Percentiles rank a stretch among this genome's conserved stretches.
These are phyloP conservation scores for Polyplosphaeria fusca DNA, from an alignment of 495 filamentous ascomycete genomes.

Conservation along the genomic window DNA sequence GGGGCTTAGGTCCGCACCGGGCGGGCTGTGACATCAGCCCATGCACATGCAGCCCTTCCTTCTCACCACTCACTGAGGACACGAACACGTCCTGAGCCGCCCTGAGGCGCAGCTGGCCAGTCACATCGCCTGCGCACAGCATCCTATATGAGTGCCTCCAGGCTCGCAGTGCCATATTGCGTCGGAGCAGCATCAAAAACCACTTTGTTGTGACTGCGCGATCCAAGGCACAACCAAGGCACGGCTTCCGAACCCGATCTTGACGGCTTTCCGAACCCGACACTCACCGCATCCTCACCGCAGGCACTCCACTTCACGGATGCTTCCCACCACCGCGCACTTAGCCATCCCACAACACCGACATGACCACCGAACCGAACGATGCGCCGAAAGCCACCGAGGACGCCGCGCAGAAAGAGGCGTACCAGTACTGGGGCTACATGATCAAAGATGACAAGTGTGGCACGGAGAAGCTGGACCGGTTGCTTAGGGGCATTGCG, in stretches of 20 bases:
- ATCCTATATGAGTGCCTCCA: neutral
- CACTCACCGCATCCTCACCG: neutral
- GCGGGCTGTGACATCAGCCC: constrained; percentile 2
- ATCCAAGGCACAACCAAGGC: neutral
- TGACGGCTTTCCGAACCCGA: neutral
- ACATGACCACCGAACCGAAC: constrained; percentile 23
- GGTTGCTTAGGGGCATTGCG: constrained; percentile 74
- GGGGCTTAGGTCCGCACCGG: neutral
- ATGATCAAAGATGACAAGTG: constrained; percentile 77
- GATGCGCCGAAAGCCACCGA: constrained; percentile 8
- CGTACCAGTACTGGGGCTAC: constrained; percentile 68
- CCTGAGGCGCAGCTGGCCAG: constrained; percentile 22
- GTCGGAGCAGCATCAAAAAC: no score
- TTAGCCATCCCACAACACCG: neutral
- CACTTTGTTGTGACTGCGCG: neutral
- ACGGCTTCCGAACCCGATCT: neutral
- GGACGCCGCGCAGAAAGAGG: constrained; percentile 35
- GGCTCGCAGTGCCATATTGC: neutral
- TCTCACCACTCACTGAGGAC: constrained; percentile 9
- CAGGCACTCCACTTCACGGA: neutral
- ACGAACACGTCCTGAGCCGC: constrained; percentile 3
- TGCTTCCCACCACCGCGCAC: neutral
- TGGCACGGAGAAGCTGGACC: constrained; percentile 70
- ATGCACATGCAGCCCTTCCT: no score
- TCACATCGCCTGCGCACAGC: constrained; percentile 11